Evolutionary conservation across 2,329 filamentous ascomycete species (phyloP), one percentile per base, ranked within the genome.

Genomic region (Exophiala calicioides): DNA sequence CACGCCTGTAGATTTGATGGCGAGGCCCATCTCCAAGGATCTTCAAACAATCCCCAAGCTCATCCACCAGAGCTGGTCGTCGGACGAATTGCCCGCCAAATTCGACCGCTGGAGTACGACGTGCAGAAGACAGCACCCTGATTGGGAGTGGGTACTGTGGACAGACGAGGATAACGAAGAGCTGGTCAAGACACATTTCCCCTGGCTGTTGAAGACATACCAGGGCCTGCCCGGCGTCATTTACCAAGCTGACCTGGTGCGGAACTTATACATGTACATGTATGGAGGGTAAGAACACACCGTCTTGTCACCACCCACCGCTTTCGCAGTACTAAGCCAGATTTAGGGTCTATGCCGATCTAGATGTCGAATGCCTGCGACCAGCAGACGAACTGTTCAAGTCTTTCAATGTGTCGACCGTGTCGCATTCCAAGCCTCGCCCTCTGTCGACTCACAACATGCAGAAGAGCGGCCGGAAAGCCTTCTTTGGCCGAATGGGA

Each of bases 121-220:
- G 3, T 68, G 65, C 42, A 58, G 64, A 10, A 27, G 47, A 31
- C 50, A 55, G 33, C 64, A 67, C 35, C 52, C 53, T 4, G 60
- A 63, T 37, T 68, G 64, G 59, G 63, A 68, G 47, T 68, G 62
- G 60, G 64, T 68, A 18, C 47, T 68, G 10, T 68, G 65, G 65
- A 67, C 66, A 3, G 64, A 68, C 37, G 59, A 65, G 27, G 65
- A 68, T 39, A 68, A 68, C 49, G 55, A 63, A 29, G 52, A 54
- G n/a, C 53, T 68, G 27, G 63, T 67, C 8, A 44, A 58, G 31
- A 59, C 44, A 39, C 57, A 63, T 41, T 65, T 65, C 40, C 63
- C 66, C 0, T 65, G 59, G 62, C 50, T 67, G 29, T 45, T 60
- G 33, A 51, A 59, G 8, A 57, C 58, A 16, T 67, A 63, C 32